A percentile compares a stretch with the other conserved stretches of the same genome.
Evolutionary conservation across 306 rosid species (phyloP).

Genomic region (Hippophae tibetana): DNA sequence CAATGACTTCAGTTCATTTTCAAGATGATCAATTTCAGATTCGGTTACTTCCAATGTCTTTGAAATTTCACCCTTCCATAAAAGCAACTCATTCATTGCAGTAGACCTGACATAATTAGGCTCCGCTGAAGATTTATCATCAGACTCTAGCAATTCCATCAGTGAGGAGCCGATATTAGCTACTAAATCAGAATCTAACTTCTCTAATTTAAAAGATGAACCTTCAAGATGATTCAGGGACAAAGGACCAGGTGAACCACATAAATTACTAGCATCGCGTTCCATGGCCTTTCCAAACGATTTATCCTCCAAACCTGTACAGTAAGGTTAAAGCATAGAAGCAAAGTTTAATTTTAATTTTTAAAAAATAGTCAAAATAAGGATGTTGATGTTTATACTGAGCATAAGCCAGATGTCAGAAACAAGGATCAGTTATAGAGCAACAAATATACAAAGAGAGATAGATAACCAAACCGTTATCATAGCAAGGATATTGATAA

Average conservation of each 20-base stretch:
- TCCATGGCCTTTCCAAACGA: conserved; percentile 49
- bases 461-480: too few species aligned
- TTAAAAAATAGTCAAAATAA: too few species aligned
- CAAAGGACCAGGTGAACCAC: conserved; percentile 40
- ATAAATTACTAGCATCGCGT: conserved; percentile 41
- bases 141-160: conserved; percentile 52
- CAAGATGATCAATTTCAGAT: conserved; percentile 82
- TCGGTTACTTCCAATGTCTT: conserved; percentile 82
- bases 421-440: too few species aligned
- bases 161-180: conserved; percentile 49
- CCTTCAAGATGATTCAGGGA: conserved; percentile 38
- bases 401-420: too few species aligned
- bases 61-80: conserved; percentile 79
- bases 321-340: not conserved
- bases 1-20: conserved; percentile 59
- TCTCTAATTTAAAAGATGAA: conserved; percentile 57
- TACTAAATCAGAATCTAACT: conserved; percentile 44
- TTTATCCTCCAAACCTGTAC: conserved; percentile 75
- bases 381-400: too few species aligned
- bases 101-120: conserved; percentile 41
- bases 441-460: too few species aligned
- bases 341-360: too few species aligned
- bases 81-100: conserved; percentile 61
- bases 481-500: too few species aligned
- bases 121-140: conserved; percentile 47